Evolutionary conservation across 192 early-diverging fungal genomes (phyloP).

Genomic region (Coemansia sp.): DNA sequence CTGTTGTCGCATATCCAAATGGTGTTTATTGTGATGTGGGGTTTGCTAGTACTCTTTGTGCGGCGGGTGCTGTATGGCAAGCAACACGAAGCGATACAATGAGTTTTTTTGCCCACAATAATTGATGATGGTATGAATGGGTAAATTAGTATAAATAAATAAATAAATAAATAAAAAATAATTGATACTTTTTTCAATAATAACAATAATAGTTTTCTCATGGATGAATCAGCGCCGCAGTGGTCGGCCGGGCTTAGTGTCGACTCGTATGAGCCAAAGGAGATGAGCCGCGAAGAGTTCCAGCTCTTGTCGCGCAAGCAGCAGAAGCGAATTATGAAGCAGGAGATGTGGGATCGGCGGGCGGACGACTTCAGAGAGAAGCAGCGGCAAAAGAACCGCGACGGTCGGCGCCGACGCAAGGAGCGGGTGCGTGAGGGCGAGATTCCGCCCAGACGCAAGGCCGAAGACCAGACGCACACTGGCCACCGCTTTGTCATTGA

Average conservation of each 20-base stretch:
- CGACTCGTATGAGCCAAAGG: slow-evolving; percentile 28
- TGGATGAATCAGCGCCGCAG: background rate
- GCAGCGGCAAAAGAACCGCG: slow-evolving; percentile 44
- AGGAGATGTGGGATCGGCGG: slow-evolving; percentile 58
- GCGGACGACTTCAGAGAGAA: slow-evolving; percentile 52
- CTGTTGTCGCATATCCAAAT: slow-evolving; percentile 28
- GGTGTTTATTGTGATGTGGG: slow-evolving; percentile 33
- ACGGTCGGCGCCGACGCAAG: slow-evolving; percentile 55
- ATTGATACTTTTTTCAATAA: no score
- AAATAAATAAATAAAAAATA: no score
- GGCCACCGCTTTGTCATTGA: slow-evolving; percentile 72
- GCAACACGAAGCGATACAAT: background rate
- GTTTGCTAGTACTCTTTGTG: slow-evolving; percentile 21
- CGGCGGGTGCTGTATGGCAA: slow-evolving; percentile 9
- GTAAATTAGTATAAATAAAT: no score
- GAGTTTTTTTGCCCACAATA: background rate
- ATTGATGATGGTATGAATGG: background rate
- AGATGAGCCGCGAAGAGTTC: slow-evolving; percentile 44
- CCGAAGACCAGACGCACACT: slow-evolving; percentile 52
- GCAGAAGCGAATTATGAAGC: slow-evolving; percentile 66
- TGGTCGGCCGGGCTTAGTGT: slow-evolving; percentile 19
- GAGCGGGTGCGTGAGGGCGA: slow-evolving; percentile 44
- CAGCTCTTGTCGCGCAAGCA: slow-evolving; percentile 66
- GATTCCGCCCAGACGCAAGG: slow-evolving; percentile 38
- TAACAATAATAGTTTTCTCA: background rate